phyloP scores from a whole-genome alignment of 306 rosid species.

The Nissolia schottii region DNA sequence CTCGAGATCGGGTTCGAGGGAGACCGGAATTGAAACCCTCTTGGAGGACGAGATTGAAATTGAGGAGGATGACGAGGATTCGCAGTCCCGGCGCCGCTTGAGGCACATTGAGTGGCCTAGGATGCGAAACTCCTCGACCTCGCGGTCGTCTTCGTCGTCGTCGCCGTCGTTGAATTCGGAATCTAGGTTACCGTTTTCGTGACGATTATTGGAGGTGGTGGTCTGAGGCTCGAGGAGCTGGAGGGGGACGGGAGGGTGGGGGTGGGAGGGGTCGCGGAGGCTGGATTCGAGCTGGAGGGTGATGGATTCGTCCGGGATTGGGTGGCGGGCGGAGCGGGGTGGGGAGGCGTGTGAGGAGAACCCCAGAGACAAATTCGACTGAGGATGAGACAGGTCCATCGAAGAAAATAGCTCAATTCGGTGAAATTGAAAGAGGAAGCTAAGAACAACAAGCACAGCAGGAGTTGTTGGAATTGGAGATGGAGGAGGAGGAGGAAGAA shows the following conservation, averaged over 20 bases:
- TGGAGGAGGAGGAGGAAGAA: background rate
- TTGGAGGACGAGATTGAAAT: conserved; percentile 15
- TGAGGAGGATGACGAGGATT: conserved; percentile 45
- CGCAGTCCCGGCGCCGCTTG: conserved; percentile 67
- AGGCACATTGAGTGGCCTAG: conserved; percentile 87
- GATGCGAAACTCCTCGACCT: conserved; percentile 77
- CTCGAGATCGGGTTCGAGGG: conserved; percentile 48
- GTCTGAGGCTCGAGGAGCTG: conserved; percentile 68
- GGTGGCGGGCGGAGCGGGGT: conserved; percentile 49
- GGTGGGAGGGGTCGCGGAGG: conserved; percentile 44
- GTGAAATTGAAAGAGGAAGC: background rate
- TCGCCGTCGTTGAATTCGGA: conserved; percentile 20
- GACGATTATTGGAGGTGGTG: background rate
- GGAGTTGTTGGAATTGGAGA: background rate
- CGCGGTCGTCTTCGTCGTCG: conserved; percentile 48
- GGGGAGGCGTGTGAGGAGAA: conserved; percentile 62
- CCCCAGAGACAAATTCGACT: conserved; percentile 57
- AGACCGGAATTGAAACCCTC: conserved; percentile 36
- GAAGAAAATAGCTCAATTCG: background rate
- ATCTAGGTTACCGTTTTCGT: conserved; percentile 21
- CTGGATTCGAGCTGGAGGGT: conserved; percentile 61
- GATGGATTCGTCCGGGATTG: conserved; percentile 59
- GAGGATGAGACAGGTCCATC: conserved; percentile 66
- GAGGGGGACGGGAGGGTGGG: conserved; percentile 56
- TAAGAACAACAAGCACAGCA: conserved; percentile 4